phyloP scores from a whole-genome alignment of 352 stramenopile genomes.

The Phytophthora tubulina region DNA sequence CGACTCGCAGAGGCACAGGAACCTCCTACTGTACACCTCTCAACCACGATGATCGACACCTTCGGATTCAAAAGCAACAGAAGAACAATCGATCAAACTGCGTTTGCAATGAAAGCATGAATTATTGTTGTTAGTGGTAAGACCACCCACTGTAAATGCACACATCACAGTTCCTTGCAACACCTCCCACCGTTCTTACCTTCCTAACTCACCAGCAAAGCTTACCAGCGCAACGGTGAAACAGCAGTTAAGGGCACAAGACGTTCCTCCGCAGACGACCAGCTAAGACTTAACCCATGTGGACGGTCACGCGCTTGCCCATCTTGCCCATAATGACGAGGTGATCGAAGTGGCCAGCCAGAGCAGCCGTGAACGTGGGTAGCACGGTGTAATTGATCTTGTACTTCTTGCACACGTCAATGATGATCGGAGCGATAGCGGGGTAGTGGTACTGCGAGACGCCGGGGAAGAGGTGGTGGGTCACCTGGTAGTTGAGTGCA shows the following conservation, averaged over 20 bases:
- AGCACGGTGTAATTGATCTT: constrained; percentile 93
- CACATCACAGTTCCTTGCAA: constrained; percentile 15
- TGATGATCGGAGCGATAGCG: constrained; percentile 93
- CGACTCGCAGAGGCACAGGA: constrained; percentile 12
- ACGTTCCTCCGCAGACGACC: background rate
- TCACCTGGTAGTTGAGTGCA: constrained; percentile 98
- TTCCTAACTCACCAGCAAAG: constrained; percentile 7
- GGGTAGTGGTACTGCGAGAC: constrained; percentile 96
- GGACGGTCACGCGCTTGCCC: constrained; percentile 79
- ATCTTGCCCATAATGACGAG: constrained; percentile 91
- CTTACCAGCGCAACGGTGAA: background rate
- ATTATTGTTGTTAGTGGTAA: constrained; percentile 24
- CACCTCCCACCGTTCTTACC: background rate
- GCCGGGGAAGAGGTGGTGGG: constrained; percentile 93
- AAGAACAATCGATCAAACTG: constrained; percentile 6
- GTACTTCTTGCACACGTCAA: constrained; percentile 94
- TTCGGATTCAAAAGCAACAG: background rate
- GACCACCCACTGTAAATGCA: constrained; percentile 26
- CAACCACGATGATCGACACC: background rate
- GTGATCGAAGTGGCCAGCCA: constrained; percentile 89
- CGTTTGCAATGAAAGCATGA: constrained; percentile 26
- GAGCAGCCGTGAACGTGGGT: constrained; percentile 79
- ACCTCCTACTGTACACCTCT: background rate
- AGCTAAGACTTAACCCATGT: constrained; percentile 81
- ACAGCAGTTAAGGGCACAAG: no score